Base-by-base conservation (phyloP, 345 rosid genomes). In the Eucalyptus cloeziana region DNA sequence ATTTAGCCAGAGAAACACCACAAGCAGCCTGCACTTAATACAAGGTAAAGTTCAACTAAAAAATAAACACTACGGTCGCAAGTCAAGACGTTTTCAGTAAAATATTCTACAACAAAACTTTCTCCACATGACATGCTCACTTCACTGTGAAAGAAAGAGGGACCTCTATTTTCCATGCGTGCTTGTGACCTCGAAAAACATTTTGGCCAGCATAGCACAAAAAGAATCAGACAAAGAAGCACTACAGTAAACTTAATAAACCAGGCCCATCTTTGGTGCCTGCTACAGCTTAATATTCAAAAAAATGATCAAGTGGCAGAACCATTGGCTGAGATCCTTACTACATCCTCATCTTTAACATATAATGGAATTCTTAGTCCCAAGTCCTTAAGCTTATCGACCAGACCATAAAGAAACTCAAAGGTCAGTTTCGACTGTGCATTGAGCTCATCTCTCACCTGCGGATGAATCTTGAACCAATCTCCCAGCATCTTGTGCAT, bases 401-500 rank as follows among this genome's bases (percentile, higher is more conserved):
- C 98, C 62, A 98, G 67, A 86, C 85, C 90, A 54, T 95, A 93
- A 30, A 98, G 95, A 91, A 95, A 98, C 90, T 97, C 99, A 86
- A 97, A 98, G 45, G 97, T 95, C 89, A 97, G 89, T 52, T 85
- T 94, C 2, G 94, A 92, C 54, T 96, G 98, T 33, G 97, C 90
- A 89, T 98, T 98, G 86, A 98, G 92, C 76, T 94, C 94, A 88
- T 97, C 97, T 89, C 99, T 93, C 64, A 98, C 94, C 22, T 93
- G 93, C 6, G 99, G 99, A 51, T 96, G 97, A 88, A 94, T 87
- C 88, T 92, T 94, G 91, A 98, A 98, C 99, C 99, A 96, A 25
- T 94, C 96, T 86, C 98, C 98, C 90, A 98, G 93, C 95, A 98
- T 88, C 93, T 97, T 96, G 92, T 98, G 97, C 43, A 96, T 96